Percentiles rank a stretch among this genome's conserved stretches.
These are phyloP conservation scores for Ceratobasidium sp. DNA, from an alignment of 1,284 basidiomycete genomes.

Conservation along the genomic window DNA sequence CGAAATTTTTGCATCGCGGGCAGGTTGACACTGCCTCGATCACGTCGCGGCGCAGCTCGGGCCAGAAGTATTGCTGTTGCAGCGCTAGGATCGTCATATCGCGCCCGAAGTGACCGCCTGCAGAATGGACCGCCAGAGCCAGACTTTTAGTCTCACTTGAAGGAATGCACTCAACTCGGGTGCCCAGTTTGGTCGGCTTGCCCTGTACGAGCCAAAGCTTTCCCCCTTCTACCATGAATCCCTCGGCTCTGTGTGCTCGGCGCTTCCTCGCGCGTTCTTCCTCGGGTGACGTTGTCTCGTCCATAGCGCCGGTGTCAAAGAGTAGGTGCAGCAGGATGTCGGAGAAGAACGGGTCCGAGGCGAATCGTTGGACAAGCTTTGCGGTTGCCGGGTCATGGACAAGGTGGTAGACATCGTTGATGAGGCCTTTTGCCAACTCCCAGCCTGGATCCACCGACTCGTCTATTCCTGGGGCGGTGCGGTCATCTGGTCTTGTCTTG, in stretches of 20 bases:
- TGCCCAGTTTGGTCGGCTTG: too few relatives aligned
- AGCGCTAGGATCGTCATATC: too few relatives aligned
- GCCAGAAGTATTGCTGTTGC: too few relatives aligned
- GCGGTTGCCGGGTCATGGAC: not conserved
- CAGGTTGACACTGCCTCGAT: too few relatives aligned
- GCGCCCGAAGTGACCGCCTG: too few relatives aligned
- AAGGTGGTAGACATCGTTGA: constrained; percentile 18
- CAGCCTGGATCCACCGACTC: constrained; percentile 30
- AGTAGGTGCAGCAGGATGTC: constrained; percentile 31
- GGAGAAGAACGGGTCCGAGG: constrained; percentile 14
- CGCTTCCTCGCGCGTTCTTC: not conserved
- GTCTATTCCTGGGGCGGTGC: constrained; percentile 51
- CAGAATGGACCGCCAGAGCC: too few relatives aligned
- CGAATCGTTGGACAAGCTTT: constrained; percentile 7
- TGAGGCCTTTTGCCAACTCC: constrained; percentile 23
- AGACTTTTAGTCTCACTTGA: too few relatives aligned
- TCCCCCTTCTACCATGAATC: constrained; percentile 43
- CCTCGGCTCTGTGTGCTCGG: constrained; percentile 8
- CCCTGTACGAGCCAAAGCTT: constrained; percentile 39
- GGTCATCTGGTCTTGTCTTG: constrained; percentile 56
- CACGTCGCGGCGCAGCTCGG: too few relatives aligned
- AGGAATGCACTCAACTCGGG: too few relatives aligned
- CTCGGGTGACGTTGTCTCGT: not conserved
- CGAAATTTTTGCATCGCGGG: too few relatives aligned
- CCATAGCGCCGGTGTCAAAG: constrained; percentile 1